A percentile compares a stretch with the other conserved stretches of the same genome.
These are phyloP conservation scores for Diophrys sp. DNA, from an alignment of 73 alveolate genomes.

Conservation along the genomic window DNA sequence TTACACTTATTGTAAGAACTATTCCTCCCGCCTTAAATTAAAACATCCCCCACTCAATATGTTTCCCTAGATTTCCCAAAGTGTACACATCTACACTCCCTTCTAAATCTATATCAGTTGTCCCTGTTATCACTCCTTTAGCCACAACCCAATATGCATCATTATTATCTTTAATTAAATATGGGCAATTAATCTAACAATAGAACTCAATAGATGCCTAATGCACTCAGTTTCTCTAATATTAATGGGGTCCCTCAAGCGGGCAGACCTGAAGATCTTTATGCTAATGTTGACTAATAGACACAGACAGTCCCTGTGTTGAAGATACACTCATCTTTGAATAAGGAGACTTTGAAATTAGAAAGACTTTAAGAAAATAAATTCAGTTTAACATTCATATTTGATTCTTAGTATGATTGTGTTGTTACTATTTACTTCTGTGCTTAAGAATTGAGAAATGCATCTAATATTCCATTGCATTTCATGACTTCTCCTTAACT, in stretches of 20 bases:
- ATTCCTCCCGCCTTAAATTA: too few relatives aligned
- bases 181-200: too few relatives aligned
- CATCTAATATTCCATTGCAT: constrained; percentile 53
- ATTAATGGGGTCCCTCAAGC: background rate
- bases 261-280: background rate
- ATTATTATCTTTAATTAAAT: background rate
- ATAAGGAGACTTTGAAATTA: constrained; percentile 47
- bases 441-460: constrained; percentile 60
- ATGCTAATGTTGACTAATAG: background rate
- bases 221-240: too few relatives aligned
- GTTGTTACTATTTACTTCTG: constrained; percentile 53
- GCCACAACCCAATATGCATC: background rate
- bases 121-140: background rate
- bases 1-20: too few relatives aligned
- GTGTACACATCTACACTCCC: too few relatives aligned
- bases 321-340: constrained; percentile 46
- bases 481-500: constrained; percentile 41
- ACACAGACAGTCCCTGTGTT: constrained; percentile 26
- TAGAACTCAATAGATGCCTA: too few relatives aligned
- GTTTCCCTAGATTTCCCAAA: too few relatives aligned
- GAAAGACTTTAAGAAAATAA: constrained; percentile 23
- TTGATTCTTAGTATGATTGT: constrained; percentile 60
- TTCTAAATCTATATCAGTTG: background rate
- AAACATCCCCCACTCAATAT: too few relatives aligned
- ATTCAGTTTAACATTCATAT: constrained; percentile 33